phyloP scores from a whole-genome alignment of 495 filamentous ascomycete species.

The Bacidia rubella region DNA sequence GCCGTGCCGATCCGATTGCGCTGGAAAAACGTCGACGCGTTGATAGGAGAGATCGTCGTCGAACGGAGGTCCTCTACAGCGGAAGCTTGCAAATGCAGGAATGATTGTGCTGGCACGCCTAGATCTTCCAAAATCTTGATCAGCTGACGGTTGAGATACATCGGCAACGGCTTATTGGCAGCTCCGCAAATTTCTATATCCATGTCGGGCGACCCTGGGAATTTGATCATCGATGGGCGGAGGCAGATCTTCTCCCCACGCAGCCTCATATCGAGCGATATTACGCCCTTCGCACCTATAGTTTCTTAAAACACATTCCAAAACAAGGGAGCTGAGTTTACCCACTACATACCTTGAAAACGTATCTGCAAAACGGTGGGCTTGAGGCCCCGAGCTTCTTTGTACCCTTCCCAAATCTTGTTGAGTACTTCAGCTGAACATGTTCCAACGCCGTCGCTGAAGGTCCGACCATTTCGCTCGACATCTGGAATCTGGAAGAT shows the following conservation, averaged over 20 bases:
- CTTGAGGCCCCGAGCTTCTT: conserved; percentile 24
- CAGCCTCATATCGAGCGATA: conserved; percentile 49
- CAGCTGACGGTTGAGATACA: conserved; percentile 60
- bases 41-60: conserved; percentile 37
- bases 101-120: conserved; percentile 37
- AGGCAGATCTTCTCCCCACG: conserved; percentile 40
- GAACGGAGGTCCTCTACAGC: conserved; percentile 43
- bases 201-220: conserved; percentile 34
- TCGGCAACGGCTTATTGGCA: conserved; percentile 46
- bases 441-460: conserved; percentile 69
- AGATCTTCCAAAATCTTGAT: conserved; percentile 79
- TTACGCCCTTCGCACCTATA: conserved; percentile 49
- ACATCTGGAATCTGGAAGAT: conserved; percentile 28
- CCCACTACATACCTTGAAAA: conserved; percentile 36
- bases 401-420: conserved; percentile 35
- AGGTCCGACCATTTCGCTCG: conserved; percentile 35
- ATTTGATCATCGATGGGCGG: conserved; percentile 69
- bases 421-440: conserved; percentile 45
- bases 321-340: conserved; percentile 34
- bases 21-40: conserved; percentile 50
- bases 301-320: conserved; percentile 24
- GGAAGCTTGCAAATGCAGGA: conserved; percentile 44
- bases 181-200: conserved; percentile 63
- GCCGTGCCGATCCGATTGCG: conserved; percentile 38
- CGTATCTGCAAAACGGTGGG: conserved; percentile 63